Conservation (phyloP, 2,329 filamentous ascomycete genomes). For the Aspergillus sp. region DNA sequence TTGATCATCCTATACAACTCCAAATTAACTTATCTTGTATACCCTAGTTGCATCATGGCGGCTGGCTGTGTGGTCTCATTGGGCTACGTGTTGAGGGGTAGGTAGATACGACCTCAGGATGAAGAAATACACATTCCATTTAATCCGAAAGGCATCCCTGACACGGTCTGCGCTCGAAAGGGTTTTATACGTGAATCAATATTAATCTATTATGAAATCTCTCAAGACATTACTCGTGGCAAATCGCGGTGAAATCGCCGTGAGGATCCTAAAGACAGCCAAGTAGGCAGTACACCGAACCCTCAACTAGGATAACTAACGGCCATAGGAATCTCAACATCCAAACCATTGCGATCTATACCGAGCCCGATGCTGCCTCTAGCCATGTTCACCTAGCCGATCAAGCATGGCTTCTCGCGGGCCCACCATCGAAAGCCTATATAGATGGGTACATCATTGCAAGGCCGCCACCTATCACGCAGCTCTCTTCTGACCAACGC, state of each 20-base stretch:
- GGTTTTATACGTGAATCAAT: not conserved
- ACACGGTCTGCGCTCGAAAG: not conserved
- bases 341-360: slow-evolving; percentile 57
- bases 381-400: slow-evolving; percentile 55
- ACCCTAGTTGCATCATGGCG: not conserved
- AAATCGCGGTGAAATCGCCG: slow-evolving; percentile 60
- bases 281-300: slow-evolving; percentile 24
- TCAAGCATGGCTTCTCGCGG: slow-evolving; percentile 50
- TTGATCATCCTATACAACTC: not conserved
- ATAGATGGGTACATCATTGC: slow-evolving; percentile 38
- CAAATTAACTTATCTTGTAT: not conserved
- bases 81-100: slow-evolving; percentile 3
- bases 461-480: not conserved
- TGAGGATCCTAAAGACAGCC: slow-evolving; percentile 52
- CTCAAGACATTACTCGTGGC: slow-evolving; percentile 55
- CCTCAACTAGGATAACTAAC: not conserved
- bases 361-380: slow-evolving; percentile 54
- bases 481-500: not conserved
- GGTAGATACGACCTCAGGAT: not conserved
- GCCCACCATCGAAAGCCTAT: slow-evolving; percentile 49
- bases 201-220: slow-evolving; percentile 26
- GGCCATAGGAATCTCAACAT: slow-evolving; percentile 42
- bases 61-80: not conserved
- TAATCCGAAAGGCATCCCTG: not conserved
- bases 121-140: not conserved